Percentiles rank a stretch among this genome's conserved stretches.
Conservation (phyloP, 371 early-diverging fungal genomes). For the Amoeboaphelidium occidentale region DNA sequence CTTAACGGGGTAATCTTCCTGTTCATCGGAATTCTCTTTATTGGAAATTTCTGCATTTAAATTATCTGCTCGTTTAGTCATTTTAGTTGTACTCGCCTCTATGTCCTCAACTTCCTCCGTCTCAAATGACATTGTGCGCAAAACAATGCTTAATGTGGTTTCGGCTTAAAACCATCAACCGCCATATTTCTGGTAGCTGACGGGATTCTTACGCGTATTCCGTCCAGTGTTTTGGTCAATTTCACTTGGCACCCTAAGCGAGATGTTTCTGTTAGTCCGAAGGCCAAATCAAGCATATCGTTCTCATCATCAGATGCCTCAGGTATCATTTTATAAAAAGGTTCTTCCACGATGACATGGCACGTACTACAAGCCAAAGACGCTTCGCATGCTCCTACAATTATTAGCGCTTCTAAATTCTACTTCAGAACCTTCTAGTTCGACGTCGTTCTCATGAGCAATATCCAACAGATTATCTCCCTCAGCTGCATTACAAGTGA, state of each 20-base stretch:
- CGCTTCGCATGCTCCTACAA: conserved; percentile 87
- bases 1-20: too few relatives aligned
- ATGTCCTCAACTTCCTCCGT: too few relatives aligned
- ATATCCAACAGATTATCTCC: conserved; percentile 79
- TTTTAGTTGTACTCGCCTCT: too few relatives aligned
- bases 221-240: conserved; percentile 59
- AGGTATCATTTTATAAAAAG: conserved; percentile 58
- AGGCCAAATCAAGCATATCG: conserved; percentile 97
- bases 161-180: conserved; percentile 44
- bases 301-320: conserved; percentile 96
- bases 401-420: too few relatives aligned
- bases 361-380: conserved; percentile 31
- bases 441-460: conserved; percentile 84
- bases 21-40: too few relatives aligned
- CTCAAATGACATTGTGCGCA: too few relatives aligned
- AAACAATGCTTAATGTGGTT: conserved; percentile 12
- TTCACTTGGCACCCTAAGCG: conserved; percentile 92
- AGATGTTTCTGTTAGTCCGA: conserved; percentile 90
- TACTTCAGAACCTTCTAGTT: conserved; percentile 75
- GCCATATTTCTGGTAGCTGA: conserved; percentile 88
- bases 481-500: conserved; percentile 44
- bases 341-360: conserved; percentile 78
- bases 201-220: conserved; percentile 70
- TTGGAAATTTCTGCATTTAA: too few relatives aligned
- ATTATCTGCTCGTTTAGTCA: too few relatives aligned